Base-by-base conservation (phyloP, 176 grass and related monocot species). In the Tillandsia leiboldiana region DNA sequence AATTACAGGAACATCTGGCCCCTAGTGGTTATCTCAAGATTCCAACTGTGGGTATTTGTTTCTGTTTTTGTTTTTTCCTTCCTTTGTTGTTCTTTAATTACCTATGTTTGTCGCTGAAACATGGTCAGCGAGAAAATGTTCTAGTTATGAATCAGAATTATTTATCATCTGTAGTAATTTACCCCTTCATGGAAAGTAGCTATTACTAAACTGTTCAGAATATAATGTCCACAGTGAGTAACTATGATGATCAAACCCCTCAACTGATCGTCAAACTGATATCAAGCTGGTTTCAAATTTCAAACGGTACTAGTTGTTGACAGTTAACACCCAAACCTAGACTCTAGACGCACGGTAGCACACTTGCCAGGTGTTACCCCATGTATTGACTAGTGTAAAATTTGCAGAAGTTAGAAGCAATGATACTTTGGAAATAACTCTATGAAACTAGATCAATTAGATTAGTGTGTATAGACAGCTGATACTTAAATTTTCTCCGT, bases 21-120 rank as follows among this genome's bases (percentile, higher is more conserved):
- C 92, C 92, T 75, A 91, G 82, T 47, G 92, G 92, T 48, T 91
- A 96, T 84, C 63, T 96, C 71, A 96, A 96, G 75, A 96, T 96
- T 57, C 85, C 92, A 72, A 96, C 87, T 49, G 92, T 96, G 70
- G 84, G 92, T 42, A 42, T 42, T 42, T 42, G 33, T 42, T 42
- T 42, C 33, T 42, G 5, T 42, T 84, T 51, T 59, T 68, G 49
- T 79, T 50, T 67, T 73, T 15, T 74, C 62, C 62, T 66, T n/a
- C 17, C 8, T 62, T 49, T 42, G 49, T 26, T 59, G 51, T 61
- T 57, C 33, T 9, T 33, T 53, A 42, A 29, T 7, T 42, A 42
- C 33, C 33, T 42, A 5, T 42, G 33, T 42, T 42, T 42, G 33
- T 42, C 5, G 33, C 33, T 42, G 33, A 42, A 42, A 42, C 33